These are phyloP conservation scores for Arthrinium puccinioides DNA, from an alignment of 2,329 filamentous ascomycete genomes.

Conservation along the genomic window DNA sequence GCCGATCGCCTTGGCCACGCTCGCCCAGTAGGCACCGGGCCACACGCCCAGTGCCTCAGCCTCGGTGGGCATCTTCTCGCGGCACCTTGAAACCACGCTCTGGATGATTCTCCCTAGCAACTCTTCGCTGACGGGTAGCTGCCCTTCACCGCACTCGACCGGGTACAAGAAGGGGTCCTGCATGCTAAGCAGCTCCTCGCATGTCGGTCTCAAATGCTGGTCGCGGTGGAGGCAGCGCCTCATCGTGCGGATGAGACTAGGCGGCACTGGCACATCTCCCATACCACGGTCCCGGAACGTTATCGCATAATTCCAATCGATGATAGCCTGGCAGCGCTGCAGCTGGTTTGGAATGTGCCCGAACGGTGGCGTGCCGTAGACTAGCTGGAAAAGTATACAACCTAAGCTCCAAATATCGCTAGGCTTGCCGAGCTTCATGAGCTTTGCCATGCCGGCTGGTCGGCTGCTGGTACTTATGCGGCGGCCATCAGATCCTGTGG, in stretches of 20 bases:
- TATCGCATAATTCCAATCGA: constrained; percentile 68
- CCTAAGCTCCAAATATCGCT: constrained; percentile 95
- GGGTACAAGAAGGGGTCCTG: constrained; percentile 60
- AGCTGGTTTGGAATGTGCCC: constrained; percentile 85
- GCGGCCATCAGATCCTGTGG: constrained; percentile 30
- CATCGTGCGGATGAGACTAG: constrained; percentile 53
- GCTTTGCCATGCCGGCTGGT: constrained; percentile 38
- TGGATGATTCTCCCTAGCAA: constrained; percentile 54
- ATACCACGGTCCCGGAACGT: constrained; percentile 64
- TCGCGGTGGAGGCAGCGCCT: constrained; percentile 56
- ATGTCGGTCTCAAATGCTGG: constrained; percentile 55
- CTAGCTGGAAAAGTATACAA: constrained; percentile 96
- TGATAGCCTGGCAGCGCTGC: constrained; percentile 78
- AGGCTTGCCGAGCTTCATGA: constrained; percentile 94
- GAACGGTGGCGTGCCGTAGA: constrained; percentile 93
- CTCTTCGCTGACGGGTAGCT: constrained; percentile 55
- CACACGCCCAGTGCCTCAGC: constrained; percentile 47
- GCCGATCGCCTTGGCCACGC: constrained; percentile 42
- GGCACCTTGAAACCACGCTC: constrained; percentile 53
- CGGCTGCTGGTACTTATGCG: constrained; percentile 21
- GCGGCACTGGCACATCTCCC: constrained; percentile 55
- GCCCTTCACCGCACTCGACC: constrained; percentile 44
- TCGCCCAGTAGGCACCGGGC: constrained; percentile 56
- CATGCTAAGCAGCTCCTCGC: constrained; percentile 51
- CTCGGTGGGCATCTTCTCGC: constrained; percentile 51